These are phyloP conservation scores for Polymyxa betae DNA, from an alignment of 208 protist genomes.

Conservation along the genomic window DNA sequence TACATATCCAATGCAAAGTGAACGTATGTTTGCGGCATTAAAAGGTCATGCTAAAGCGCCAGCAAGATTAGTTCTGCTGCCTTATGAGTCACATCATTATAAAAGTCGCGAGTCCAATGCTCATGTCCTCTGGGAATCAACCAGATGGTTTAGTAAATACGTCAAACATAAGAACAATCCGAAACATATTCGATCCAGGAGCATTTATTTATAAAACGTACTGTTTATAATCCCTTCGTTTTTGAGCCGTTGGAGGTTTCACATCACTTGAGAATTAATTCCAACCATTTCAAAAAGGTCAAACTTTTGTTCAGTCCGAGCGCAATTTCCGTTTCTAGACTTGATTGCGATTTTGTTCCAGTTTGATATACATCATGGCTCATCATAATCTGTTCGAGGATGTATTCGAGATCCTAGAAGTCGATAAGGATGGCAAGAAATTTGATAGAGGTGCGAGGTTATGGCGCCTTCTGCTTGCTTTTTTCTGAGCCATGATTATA, in stretches of 20 bases:
- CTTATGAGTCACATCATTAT: constrained; percentile 19
- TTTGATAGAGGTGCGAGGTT: constrained; percentile 6
- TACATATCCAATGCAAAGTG: constrained; percentile 42
- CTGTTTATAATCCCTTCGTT: too few species aligned
- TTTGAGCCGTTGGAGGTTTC: too few species aligned
- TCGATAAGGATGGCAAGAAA: constrained; percentile 26
- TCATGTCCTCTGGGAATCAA: constrained; percentile 38
- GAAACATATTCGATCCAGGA: not conserved
- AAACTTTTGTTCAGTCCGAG: too few species aligned
- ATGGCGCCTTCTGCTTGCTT: not conserved
- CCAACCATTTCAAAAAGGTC: too few species aligned
- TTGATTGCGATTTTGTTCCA: too few species aligned
- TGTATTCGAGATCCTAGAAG: constrained; percentile 40
- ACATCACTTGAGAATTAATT: too few species aligned
- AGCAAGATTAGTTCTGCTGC: constrained; percentile 13
- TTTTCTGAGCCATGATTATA: not conserved
- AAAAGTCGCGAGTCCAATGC: constrained; percentile 2
- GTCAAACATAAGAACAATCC: constrained; percentile 50
- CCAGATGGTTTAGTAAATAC: constrained; percentile 6
- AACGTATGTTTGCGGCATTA: constrained; percentile 48
- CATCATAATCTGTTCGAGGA: constrained; percentile 53
- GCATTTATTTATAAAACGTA: too few species aligned
- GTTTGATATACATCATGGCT: too few species aligned
- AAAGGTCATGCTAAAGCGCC: constrained; percentile 53
- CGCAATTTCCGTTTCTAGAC: too few species aligned